Conservation (phyloP, 352 stramenopile species). For the Globisporangium carolinianum region DNA sequence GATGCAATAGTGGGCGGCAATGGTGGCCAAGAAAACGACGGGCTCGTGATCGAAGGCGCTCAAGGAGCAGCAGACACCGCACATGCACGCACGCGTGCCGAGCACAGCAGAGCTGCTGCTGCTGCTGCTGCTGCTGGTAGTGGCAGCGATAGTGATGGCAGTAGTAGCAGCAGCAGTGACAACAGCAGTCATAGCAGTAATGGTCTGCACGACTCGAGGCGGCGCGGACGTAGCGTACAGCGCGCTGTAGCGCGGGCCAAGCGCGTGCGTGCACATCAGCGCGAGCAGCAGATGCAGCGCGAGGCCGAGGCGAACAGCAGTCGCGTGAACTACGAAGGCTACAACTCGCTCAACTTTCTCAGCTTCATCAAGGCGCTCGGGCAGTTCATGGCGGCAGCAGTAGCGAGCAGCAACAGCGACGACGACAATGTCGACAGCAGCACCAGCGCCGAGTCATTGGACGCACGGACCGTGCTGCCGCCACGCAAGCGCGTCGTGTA, state of each 20-base stretch:
- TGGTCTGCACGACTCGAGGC: too few species aligned
- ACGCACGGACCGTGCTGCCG: neutral
- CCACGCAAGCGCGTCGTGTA: conserved; percentile 31
- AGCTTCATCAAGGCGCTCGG: conserved; percentile 61
- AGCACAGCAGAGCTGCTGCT: neutral
- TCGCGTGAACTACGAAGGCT: conserved; percentile 21
- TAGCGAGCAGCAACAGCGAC: neutral
- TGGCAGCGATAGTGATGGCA: conserved; percentile 2
- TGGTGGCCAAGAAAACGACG: neutral
- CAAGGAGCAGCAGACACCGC: conserved; percentile 2
- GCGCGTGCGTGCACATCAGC: neutral
- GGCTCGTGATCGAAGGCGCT: conserved; percentile 5
- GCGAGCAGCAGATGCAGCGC: conserved; percentile 5
- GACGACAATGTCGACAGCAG: neutral
- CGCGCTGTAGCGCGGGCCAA: neutral
- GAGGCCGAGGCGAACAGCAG: neutral
- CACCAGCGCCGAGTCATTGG: too few species aligned
- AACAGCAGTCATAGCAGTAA: neutral
- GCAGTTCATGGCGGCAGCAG: conserved; percentile 26
- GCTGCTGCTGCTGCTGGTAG: neutral
- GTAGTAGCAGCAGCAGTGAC: neutral
- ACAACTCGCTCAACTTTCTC: conserved; percentile 62
- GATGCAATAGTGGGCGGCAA: too few species aligned
- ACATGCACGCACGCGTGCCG: neutral
- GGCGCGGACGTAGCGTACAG: neutral